These are phyloP conservation scores for Juglanconis juglandina DNA, from an alignment of 2,329 filamentous ascomycete genomes.

Conservation along the genomic window DNA sequence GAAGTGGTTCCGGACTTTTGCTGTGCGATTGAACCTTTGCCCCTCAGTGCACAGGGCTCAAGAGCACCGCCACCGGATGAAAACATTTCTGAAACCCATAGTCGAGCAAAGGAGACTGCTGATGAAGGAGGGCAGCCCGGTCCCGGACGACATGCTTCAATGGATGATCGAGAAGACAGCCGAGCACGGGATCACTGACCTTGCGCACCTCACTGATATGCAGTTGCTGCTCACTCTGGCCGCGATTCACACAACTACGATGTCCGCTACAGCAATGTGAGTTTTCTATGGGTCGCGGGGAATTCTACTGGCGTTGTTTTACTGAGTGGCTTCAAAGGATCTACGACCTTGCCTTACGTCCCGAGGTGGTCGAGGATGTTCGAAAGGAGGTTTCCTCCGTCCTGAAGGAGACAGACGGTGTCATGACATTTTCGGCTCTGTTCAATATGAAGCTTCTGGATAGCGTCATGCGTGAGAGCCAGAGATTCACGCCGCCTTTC, in stretches of 20 bases:
- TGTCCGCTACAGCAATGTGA: conserved; percentile 38
- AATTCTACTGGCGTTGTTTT: too few relatives aligned
- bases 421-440: conserved; percentile 18
- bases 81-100: conserved; percentile 15
- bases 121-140: conserved; percentile 6
- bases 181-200: conserved; percentile 11
- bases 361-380: conserved; percentile 45
- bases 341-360: conserved; percentile 45
- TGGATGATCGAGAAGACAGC: conserved; percentile 31
- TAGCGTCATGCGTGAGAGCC: conserved; percentile 18
- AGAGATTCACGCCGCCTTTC: conserved; percentile 14
- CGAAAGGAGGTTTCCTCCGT: conserved; percentile 43
- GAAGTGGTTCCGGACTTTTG: conserved; percentile 4
- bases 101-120: conserved; percentile 21
- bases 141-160: conserved; percentile 39
- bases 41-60: conserved; percentile 1
- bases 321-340: conserved; percentile 22
- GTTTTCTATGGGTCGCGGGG: conserved; percentile 1
- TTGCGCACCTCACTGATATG: conserved; percentile 33
- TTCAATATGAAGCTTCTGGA: conserved; percentile 20
- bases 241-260: conserved; percentile 44
- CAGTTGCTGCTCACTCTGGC: conserved; percentile 39
- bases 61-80: conserved; percentile 9
- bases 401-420: conserved; percentile 26
- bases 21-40: conserved; percentile 4